Conservation (phyloP, 2,329 filamentous ascomycete species). For the Stagonosporopsis vannaccii region DNA sequence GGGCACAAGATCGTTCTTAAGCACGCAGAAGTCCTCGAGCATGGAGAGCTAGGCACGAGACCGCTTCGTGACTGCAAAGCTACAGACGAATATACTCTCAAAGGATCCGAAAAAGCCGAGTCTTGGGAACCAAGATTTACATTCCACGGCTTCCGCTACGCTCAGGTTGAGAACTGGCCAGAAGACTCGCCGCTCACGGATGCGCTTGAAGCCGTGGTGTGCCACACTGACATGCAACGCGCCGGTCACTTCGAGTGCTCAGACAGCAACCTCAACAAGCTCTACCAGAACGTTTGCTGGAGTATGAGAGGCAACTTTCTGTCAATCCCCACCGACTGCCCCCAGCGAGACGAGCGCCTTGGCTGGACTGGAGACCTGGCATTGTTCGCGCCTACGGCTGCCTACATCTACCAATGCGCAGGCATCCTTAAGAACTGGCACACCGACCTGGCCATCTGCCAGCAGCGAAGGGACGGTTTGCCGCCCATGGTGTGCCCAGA, state of each 20-base stretch:
- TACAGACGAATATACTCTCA: constrained; percentile 1
- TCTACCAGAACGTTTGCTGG: constrained; percentile 64
- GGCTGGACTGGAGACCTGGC: constrained; percentile 62
- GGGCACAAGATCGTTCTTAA: background rate
- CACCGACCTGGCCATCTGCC: background rate
- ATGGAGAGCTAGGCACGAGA: background rate
- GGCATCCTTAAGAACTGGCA: constrained; percentile 1
- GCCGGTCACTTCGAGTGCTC: constrained; percentile 5
- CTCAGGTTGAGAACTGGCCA: constrained; percentile 4
- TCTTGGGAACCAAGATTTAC: constrained; percentile 6
- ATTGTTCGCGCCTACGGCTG: constrained; percentile 59
- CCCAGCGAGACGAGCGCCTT: constrained; percentile 62
- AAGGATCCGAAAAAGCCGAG: background rate
- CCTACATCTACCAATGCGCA: constrained; percentile 16
- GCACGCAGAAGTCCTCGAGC: constrained; percentile 7
- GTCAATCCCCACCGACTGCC: constrained; percentile 52
- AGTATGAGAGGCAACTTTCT: constrained; percentile 65
- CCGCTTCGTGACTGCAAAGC: constrained; percentile 4
- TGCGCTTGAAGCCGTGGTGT: constrained; percentile 4
- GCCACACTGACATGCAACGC: constrained; percentile 5
- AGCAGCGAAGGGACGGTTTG: background rate
- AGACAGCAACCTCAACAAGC: constrained; percentile 49
- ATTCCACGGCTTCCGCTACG: constrained; percentile 8
- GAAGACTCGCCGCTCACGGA: background rate
- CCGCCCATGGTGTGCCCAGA: constrained; percentile 6